These are phyloP conservation scores for Alternaria sp. DNA, from an alignment of 2,329 filamentous ascomycete genomes.

Conservation along the genomic window DNA sequence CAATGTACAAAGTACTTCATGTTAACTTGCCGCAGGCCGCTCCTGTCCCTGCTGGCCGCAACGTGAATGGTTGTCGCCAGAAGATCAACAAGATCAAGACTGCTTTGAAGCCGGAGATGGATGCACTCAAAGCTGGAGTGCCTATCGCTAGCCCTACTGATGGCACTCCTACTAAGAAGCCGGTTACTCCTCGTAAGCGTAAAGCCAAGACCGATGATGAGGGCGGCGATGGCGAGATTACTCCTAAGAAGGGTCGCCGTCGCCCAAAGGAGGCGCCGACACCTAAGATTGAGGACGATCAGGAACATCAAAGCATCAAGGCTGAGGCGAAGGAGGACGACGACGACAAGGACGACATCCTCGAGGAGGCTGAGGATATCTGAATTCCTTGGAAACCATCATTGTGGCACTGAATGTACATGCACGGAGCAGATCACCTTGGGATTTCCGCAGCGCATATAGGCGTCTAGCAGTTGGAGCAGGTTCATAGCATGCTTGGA, in stretches of 20 bases:
- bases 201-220: conserved; percentile 22
- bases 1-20: neutral
- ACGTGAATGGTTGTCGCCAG: conserved; percentile 31
- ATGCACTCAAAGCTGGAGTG: conserved; percentile 13
- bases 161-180: conserved; percentile 19
- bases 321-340: conserved; percentile 7
- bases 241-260: conserved; percentile 16
- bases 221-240: conserved; percentile 2
- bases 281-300: neutral
- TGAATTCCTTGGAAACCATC: neutral
- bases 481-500: neutral
- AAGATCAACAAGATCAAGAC: conserved; percentile 30
- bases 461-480: neutral
- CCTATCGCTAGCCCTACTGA: neutral
- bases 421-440: accelerated
- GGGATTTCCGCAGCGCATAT: neutral
- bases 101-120: conserved; percentile 26
- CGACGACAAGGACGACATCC: neutral
- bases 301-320: conserved; percentile 1
- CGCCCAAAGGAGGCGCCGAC: neutral
- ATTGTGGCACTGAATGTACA: neutral
- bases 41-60: conserved; percentile 31
- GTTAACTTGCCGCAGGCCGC: conserved; percentile 20
- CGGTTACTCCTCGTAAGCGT: conserved; percentile 30
- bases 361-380: neutral